A percentile compares a stretch with the other conserved stretches of the same genome.
phyloP scores from a whole-genome alignment of 768 basidiomycete genomes.

The Tubosaeta sp. region DNA sequence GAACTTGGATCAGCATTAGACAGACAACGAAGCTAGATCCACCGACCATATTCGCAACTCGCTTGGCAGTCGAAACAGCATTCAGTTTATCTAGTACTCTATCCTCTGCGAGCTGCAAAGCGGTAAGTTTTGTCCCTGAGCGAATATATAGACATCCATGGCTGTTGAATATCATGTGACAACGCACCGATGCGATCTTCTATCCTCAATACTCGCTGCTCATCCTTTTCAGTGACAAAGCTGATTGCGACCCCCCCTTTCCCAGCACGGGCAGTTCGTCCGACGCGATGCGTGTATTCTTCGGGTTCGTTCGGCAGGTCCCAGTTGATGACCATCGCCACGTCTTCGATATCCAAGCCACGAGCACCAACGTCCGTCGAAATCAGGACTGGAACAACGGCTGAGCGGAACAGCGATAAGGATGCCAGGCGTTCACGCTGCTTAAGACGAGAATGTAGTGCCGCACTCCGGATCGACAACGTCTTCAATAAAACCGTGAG shows the following conservation, averaged over 20 bases:
- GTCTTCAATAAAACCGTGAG: slow-evolving; percentile 75
- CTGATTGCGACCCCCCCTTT: slow-evolving; percentile 87
- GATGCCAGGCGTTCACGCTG: slow-evolving; percentile 86
- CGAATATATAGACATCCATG: not conserved
- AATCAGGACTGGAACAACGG: slow-evolving; percentile 84
- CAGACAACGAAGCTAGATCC: not conserved
- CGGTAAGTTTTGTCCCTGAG: slow-evolving; percentile 69
- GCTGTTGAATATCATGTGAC: not conserved
- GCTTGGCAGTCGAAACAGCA: slow-evolving; percentile 86
- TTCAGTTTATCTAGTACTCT: slow-evolving; percentile 83
- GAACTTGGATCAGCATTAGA: slow-evolving; percentile 8
- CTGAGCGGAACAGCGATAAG: slow-evolving; percentile 81
- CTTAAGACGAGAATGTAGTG: slow-evolving; percentile 89
- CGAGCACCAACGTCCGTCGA: slow-evolving; percentile 95
- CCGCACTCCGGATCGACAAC: slow-evolving; percentile 76
- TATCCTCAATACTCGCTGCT: slow-evolving; percentile 74
- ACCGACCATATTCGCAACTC: slow-evolving; percentile 88
- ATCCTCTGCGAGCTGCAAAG: slow-evolving; percentile 73
- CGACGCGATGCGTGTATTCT: slow-evolving; percentile 96
- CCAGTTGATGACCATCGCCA: slow-evolving; percentile 97
- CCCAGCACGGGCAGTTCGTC: slow-evolving; percentile 88
- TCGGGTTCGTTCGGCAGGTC: slow-evolving; percentile 87
- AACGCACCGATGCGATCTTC: slow-evolving; percentile 82
- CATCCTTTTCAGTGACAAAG: slow-evolving; percentile 92
- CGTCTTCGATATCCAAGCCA: slow-evolving; percentile 94